Evolutionary conservation across 2,329 filamentous ascomycete species (phyloP).

Genomic region (Penicillium carneum): DNA sequence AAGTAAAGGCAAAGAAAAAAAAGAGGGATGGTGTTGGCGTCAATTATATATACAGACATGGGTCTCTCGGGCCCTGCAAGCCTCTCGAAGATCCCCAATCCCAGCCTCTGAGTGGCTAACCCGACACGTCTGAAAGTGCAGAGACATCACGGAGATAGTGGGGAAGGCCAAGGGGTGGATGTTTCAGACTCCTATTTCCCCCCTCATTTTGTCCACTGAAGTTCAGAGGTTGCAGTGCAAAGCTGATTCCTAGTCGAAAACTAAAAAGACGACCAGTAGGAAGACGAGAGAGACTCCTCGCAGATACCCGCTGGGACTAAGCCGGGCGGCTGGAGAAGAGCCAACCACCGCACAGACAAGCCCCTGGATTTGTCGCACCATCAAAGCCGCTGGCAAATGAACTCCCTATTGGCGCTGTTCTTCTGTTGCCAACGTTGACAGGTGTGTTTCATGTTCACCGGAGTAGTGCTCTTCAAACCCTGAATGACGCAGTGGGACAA

Average conservation of each 20-base stretch:
- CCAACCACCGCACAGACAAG: conserved; percentile 33
- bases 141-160: conserved; percentile 8
- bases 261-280: conserved; percentile 25
- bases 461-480: conserved; percentile 2
- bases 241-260: neutral
- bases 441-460: conserved; percentile 1
- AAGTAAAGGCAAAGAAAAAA: conserved; percentile 30
- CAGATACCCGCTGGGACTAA: conserved; percentile 27
- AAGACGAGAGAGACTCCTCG: conserved; percentile 17
- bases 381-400: conserved; percentile 18
- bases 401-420: conserved; percentile 27
- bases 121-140: conserved; percentile 22
- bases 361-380: conserved; percentile 33
- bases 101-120: conserved; percentile 25
- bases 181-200: conserved; percentile 24
- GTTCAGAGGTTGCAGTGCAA: neutral
- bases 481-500: conserved; percentile 23
- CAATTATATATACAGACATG: conserved; percentile 33
- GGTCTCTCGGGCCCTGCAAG: conserved; percentile 12
- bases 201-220: neutral
- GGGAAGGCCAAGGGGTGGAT: conserved; percentile 25
- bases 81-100: conserved; percentile 7
- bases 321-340: conserved; percentile 26
- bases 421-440: conserved; percentile 16
- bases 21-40: conserved; percentile 27